These are phyloP conservation scores for Monilinia vaccinii-corymbosi DNA, from an alignment of 2,329 filamentous ascomycete genomes.

Conservation along the genomic window DNA sequence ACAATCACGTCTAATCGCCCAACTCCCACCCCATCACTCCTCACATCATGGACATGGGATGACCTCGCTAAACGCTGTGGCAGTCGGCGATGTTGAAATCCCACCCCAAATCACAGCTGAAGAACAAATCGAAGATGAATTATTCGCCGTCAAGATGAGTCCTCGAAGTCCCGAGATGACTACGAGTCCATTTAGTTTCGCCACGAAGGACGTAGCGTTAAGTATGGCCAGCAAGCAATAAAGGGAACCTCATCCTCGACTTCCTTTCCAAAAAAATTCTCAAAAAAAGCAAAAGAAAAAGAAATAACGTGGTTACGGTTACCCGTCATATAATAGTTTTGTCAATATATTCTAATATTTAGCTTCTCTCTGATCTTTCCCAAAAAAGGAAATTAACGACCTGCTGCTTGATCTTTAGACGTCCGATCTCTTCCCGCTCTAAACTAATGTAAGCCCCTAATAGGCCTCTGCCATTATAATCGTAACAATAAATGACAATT, in stretches of 20 bases:
- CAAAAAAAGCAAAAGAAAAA: too few species aligned
- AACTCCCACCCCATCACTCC: slow-evolving; percentile 22
- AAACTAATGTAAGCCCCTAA: too few species aligned
- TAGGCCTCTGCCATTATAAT: too few species aligned
- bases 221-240: slow-evolving; percentile 17
- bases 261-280: too few species aligned
- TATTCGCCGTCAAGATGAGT: slow-evolving; percentile 82
- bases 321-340: too few species aligned
- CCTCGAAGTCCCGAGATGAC: slow-evolving; percentile 80
- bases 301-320: too few species aligned
- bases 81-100: slow-evolving; percentile 28
- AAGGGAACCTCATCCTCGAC: background rate
- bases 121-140: slow-evolving; percentile 60
- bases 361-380: too few species aligned
- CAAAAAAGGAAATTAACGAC: too few species aligned
- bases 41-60: slow-evolving; percentile 13
- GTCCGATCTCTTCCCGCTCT: too few species aligned
- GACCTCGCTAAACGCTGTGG: slow-evolving; percentile 31
- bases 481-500: too few species aligned
- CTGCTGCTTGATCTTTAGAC: too few species aligned
- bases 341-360: too few species aligned
- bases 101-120: slow-evolving; percentile 28
- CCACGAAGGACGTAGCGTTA: slow-evolving; percentile 24
- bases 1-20: slow-evolving; percentile 27
- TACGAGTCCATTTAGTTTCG: slow-evolving; percentile 66